A percentile compares a stretch with the other conserved stretches of the same genome.
Evolutionary conservation across 306 rosid genomes (phyloP).

Genomic region (Trifolium subterraneum): DNA sequence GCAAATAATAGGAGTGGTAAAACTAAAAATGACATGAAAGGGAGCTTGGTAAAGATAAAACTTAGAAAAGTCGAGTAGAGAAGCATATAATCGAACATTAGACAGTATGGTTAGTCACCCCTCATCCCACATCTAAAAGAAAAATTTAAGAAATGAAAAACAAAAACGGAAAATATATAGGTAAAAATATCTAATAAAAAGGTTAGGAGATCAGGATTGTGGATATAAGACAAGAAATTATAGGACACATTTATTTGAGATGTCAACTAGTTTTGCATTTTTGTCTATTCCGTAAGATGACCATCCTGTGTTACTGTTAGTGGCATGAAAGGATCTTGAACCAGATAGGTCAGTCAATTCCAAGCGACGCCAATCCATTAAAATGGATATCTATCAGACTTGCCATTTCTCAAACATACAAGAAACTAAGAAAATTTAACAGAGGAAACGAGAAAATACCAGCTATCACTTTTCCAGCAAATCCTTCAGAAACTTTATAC

Average conservation of each 20-base stretch:
- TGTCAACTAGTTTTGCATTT: neutral
- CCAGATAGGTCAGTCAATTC: neutral
- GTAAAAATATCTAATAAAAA: conserved; percentile 12
- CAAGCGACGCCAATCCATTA: neutral
- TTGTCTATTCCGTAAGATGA: neutral
- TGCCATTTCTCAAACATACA: conserved; percentile 5
- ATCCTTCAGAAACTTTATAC: conserved; percentile 84
- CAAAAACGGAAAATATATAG: neutral
- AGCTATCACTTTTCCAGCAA: conserved; percentile 70
- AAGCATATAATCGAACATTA: neutral
- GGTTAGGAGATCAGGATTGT: neutral
- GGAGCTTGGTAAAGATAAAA: conserved; percentile 23
- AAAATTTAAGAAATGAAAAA: neutral
- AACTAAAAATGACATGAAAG: neutral
- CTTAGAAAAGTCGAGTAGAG: neutral
- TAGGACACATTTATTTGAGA: neutral
- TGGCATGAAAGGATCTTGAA: neutral
- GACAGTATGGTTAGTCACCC: neutral
- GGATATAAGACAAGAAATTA: neutral
- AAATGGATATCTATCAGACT: conserved; percentile 22
- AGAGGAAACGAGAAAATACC: conserved; percentile 49
- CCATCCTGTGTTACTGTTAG: neutral
- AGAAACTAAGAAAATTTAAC: neutral
- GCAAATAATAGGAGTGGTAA: neutral
- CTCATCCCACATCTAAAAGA: conserved; percentile 11